Conservation (phyloP, 371 early-diverging fungal genomes). For the Lichtheimia ramosa region DNA sequence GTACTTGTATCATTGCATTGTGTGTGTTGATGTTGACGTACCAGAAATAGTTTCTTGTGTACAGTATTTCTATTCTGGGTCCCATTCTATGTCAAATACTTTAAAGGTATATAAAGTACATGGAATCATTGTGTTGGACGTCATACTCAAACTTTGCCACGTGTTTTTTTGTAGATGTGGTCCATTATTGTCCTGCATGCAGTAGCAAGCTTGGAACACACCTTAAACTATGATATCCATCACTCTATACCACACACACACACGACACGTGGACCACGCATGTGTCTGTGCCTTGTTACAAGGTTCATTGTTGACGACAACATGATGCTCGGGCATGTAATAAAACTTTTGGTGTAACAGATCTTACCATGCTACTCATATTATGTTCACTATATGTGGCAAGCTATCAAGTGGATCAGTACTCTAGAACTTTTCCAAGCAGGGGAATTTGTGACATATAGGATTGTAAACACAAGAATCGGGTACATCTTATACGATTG, state of each 20-base stretch:
- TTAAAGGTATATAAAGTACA: slow-evolving; percentile 39
- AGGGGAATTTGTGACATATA: too few species aligned
- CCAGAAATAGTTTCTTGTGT: slow-evolving; percentile 26
- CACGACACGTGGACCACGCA: too few species aligned
- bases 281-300: too few species aligned
- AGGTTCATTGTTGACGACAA: too few species aligned
- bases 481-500: too few species aligned
- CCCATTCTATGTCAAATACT: slow-evolving; percentile 48
- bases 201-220: slow-evolving; percentile 29
- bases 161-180: slow-evolving; percentile 24
- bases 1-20: slow-evolving; percentile 2
- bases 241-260: too few species aligned
- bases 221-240: slow-evolving; percentile 15
- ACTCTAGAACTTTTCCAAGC: too few species aligned
- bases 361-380: too few species aligned
- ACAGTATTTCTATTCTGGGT: slow-evolving; percentile 43
- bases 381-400: too few species aligned
- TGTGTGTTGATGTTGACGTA: neutral
- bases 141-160: neutral
- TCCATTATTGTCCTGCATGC: slow-evolving; percentile 45
- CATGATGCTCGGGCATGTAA: too few species aligned
- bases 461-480: too few species aligned
- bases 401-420: too few species aligned
- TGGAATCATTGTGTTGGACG: neutral
- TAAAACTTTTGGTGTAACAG: neutral